A percentile compares a stretch with the other conserved stretches of the same genome.
These are phyloP conservation scores for Lachancea cidri DNA, from an alignment of 805 yeast genomes.

Conservation along the genomic window DNA sequence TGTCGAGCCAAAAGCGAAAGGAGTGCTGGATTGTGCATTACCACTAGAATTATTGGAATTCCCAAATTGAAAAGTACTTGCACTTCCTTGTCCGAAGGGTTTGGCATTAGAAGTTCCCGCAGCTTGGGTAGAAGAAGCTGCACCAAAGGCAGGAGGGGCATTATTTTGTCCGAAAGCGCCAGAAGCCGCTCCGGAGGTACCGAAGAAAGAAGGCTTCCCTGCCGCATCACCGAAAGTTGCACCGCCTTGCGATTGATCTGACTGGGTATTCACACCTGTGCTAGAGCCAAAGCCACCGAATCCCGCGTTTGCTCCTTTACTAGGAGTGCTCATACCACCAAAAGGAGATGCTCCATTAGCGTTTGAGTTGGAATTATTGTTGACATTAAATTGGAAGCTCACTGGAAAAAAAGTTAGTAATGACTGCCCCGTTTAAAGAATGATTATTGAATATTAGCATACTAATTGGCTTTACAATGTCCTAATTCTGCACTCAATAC, in stretches of 20 bases:
- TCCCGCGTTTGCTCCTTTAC: background rate
- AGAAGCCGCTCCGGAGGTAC: background rate
- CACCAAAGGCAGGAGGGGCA: background rate
- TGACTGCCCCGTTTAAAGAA: background rate
- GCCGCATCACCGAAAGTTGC: slow-evolving; percentile 4
- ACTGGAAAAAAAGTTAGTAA: slow-evolving; percentile 2
- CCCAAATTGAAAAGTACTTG: background rate
- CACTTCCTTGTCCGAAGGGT: background rate
- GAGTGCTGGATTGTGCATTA: background rate
- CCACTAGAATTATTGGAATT: slow-evolving; percentile 3
- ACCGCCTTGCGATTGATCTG: background rate
- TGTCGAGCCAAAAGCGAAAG: slow-evolving; percentile 9
- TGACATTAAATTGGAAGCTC: slow-evolving; percentile 8
- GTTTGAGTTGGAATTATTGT: slow-evolving; percentile 3
- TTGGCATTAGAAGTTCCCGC: background rate
- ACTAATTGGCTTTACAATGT: background rate
- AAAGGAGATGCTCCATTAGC: slow-evolving; percentile 2
- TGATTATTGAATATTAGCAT: background rate
- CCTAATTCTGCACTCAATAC: background rate
- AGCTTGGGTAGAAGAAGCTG: background rate
- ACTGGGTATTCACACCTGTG: background rate
- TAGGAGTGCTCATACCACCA: slow-evolving; percentile 3
- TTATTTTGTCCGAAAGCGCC: slow-evolving; percentile 5
- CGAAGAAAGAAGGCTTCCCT: background rate
- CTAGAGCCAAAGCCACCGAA: slow-evolving; percentile 5